A percentile compares a stretch with the other conserved stretches of the same genome.
These are phyloP conservation scores for Fraxinus americana DNA, from an alignment of 257 asterid species.

Conservation along the genomic window DNA sequence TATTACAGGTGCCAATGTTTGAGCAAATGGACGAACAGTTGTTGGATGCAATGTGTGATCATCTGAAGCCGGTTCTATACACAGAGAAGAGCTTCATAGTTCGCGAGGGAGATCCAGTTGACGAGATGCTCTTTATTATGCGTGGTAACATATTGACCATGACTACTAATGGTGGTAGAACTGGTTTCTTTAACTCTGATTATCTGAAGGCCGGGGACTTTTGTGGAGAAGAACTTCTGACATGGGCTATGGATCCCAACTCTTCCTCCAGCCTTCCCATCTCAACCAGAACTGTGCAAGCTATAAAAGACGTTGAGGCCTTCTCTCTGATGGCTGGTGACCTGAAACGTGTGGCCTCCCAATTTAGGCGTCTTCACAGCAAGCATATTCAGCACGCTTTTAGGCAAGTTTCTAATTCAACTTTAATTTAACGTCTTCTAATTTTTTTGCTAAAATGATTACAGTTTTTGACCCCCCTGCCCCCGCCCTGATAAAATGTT, in stretches of 20 bases:
- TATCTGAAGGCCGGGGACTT: constrained; percentile 51
- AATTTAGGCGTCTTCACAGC: constrained; percentile 50
- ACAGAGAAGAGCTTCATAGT: constrained; percentile 52
- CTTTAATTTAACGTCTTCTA: background rate
- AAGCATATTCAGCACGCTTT: constrained; percentile 47
- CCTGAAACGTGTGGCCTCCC: constrained; percentile 42
- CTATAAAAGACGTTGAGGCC: constrained; percentile 50
- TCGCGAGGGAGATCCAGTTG: constrained; percentile 71
- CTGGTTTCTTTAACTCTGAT: constrained; percentile 60
- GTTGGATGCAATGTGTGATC: constrained; percentile 55
- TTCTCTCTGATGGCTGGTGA: constrained; percentile 45
- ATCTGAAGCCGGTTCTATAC: constrained; percentile 54
- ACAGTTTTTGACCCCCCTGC: background rate
- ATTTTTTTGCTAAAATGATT: background rate
- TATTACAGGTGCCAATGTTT: constrained; percentile 62
- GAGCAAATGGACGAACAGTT: constrained; percentile 62
- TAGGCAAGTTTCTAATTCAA: constrained; percentile 26
- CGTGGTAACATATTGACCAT: constrained; percentile 51
- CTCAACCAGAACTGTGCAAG: constrained; percentile 53
- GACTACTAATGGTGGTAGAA: constrained; percentile 66
- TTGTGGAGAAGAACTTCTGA: constrained; percentile 59
- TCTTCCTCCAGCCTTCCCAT: constrained; percentile 48
- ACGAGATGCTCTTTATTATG: constrained; percentile 70
- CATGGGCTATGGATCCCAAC: constrained; percentile 61
- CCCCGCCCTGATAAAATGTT: background rate